phyloP scores from a whole-genome alignment of 768 basidiomycete genomes.

The Mycena alexandri region DNA sequence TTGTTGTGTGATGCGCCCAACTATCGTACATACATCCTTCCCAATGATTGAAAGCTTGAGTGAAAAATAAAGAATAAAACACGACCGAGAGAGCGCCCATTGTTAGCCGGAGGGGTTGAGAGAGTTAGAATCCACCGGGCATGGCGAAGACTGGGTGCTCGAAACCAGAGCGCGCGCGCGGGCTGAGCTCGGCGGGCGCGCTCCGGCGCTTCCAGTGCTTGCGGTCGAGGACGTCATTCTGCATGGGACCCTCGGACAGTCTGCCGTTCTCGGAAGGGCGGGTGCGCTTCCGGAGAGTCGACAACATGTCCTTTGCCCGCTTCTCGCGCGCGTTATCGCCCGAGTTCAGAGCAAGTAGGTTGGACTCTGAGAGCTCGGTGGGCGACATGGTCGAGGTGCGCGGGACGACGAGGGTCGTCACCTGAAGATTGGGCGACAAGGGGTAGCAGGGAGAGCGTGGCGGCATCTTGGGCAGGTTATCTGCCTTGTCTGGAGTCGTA shows the following conservation, averaged over 20 bases:
- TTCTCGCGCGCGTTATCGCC: slow-evolving; percentile 67
- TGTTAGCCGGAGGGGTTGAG: not conserved
- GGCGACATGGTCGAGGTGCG: slow-evolving; percentile 57
- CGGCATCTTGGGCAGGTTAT: slow-evolving; percentile 45
- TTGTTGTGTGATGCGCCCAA: slow-evolving; percentile 27
- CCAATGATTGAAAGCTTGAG: slow-evolving; percentile 34
- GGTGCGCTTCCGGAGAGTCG: slow-evolving; percentile 70
- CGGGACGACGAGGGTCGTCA: slow-evolving; percentile 64
- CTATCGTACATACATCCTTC: slow-evolving; percentile 39
- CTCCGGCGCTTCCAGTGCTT: slow-evolving; percentile 66
- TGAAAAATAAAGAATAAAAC: slow-evolving; percentile 31
- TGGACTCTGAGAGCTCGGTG: slow-evolving; percentile 64
- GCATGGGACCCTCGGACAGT: slow-evolving; percentile 26
- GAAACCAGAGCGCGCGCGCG: slow-evolving; percentile 65
- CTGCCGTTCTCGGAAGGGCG: slow-evolving; percentile 51
- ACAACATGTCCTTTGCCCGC: slow-evolving; percentile 74
- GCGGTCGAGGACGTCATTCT: slow-evolving; percentile 46
- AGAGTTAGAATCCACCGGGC: slow-evolving; percentile 67
- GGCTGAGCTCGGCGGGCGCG: slow-evolving; percentile 72
- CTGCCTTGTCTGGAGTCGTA: slow-evolving; percentile 44
- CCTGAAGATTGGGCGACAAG: slow-evolving; percentile 56
- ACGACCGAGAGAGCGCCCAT: slow-evolving; percentile 12
- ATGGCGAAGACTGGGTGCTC: slow-evolving; percentile 69
- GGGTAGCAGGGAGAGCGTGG: slow-evolving; percentile 54
- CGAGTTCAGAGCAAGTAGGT: slow-evolving; percentile 64